A percentile compares a stretch with the other conserved stretches of the same genome.
phyloP scores from a whole-genome alignment of 495 filamentous ascomycete species.

The Tuber microsphaerosporum region DNA sequence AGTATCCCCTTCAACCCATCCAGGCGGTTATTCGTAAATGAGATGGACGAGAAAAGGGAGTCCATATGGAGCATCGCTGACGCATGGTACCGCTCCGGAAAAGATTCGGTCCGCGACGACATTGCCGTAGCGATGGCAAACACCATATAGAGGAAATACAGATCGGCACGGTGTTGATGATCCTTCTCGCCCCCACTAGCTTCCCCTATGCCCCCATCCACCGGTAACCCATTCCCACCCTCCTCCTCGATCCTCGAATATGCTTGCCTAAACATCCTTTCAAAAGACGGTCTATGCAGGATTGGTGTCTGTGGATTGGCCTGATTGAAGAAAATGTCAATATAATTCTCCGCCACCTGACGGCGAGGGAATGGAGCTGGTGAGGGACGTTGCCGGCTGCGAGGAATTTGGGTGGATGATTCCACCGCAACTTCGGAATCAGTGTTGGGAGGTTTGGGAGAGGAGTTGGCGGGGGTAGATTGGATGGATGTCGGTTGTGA shows the following conservation, averaged over 20 bases:
- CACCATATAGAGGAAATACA: slow-evolving; percentile 39
- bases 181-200: slow-evolving; percentile 20
- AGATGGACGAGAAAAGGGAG: slow-evolving; percentile 30
- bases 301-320: slow-evolving; percentile 40
- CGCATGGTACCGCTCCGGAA: slow-evolving; percentile 39
- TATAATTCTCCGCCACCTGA: slow-evolving; percentile 16
- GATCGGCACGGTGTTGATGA: slow-evolving; percentile 34
- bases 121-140: slow-evolving; percentile 39
- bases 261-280: slow-evolving; percentile 18
- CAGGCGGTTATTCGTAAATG: slow-evolving; percentile 34
- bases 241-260: slow-evolving; percentile 26
- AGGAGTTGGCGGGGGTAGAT: slow-evolving; percentile 2
- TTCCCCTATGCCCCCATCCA: slow-evolving; percentile 5
- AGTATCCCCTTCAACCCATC: slow-evolving; percentile 46
- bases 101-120: slow-evolving; percentile 16
- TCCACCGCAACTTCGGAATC: slow-evolving; percentile 17
- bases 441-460: slow-evolving; percentile 16
- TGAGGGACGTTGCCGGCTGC: slow-evolving; percentile 17
- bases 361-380: slow-evolving; percentile 32
- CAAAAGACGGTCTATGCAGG: slow-evolving; percentile 29
- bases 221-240: slow-evolving; percentile 22
- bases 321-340: slow-evolving; percentile 38
- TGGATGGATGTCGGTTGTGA: slow-evolving; percentile 18
- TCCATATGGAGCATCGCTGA: slow-evolving; percentile 38
- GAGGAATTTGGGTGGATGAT: slow-evolving; percentile 30